Evolutionary conservation across 352 stramenopile species (phyloP), one percentile per base, ranked within the genome.

Genomic region (Phytopythium cucurbitacearum): DNA sequence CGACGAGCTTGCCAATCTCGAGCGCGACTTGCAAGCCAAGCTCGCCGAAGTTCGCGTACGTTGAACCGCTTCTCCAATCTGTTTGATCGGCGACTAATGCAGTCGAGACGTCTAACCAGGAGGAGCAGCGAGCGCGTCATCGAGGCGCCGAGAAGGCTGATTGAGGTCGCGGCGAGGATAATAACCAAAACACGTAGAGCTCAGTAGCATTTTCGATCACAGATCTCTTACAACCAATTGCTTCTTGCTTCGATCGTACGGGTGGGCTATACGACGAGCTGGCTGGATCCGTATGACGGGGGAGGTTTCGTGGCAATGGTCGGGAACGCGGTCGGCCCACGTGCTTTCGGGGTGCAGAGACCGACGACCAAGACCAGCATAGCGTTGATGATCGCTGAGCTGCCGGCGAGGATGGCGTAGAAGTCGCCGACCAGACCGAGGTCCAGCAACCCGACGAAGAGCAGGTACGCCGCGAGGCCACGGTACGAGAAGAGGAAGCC

Each of bases 381-480:
- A 6, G 71, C 69, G 51, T 70, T 82, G 39, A 62, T 52, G 42
- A 60, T 75, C n/a, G 72, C 72, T 7, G 65, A 33, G 0, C 39
- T 55, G 32, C 72, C 72, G 10, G 72, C 67, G 43, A 77, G 45
- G 10, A 67, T 47, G 0, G 67, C 72, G 46, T 80, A 76, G 16
- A 71, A 34, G 5, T 62, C 58, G 21, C 71, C 66, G 5, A 71
- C 67, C 68, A 85, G 76, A 9, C 76, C 76, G 32, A 86, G 60
- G 16, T 84, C 73, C n/a, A 86, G 60, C 49, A 86, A 56, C 7
- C 76, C 76, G 41, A 86, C 67, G 59, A 86, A 82, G 44, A 86
- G 52, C 28, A 86, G 62, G 39, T 73, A 84, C 6, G 51, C 71
- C 3, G 73, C 61, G 53, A 80, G 74, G 0, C 76, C 76, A 11